These are phyloP conservation scores for Cyclostephanos tholiformis DNA, from an alignment of 108 stramenopile genomes.

Conservation along the genomic window DNA sequence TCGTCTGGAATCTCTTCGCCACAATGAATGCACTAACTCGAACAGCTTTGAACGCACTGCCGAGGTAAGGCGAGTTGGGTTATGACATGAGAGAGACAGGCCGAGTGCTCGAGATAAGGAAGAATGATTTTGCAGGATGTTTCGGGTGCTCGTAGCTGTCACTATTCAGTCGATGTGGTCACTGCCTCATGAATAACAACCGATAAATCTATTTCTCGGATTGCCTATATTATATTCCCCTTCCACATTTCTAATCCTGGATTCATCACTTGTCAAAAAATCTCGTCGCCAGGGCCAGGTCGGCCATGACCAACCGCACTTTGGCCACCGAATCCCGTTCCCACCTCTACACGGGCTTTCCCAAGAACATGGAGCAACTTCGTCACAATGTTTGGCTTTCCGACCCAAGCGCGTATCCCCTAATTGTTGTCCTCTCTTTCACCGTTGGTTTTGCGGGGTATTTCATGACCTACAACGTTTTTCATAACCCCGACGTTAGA, in stretches of 20 bases:
- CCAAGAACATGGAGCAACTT: slow-evolving; percentile 40
- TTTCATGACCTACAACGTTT: slow-evolving; percentile 38
- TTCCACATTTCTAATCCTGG: neutral
- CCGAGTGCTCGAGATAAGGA: neutral
- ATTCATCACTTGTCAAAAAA: neutral
- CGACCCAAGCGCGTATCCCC: slow-evolving; percentile 74
- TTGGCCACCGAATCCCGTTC: slow-evolving; percentile 51
- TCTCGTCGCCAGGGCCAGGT: slow-evolving; percentile 16
- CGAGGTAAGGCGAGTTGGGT: slow-evolving; percentile 20
- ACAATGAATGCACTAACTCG: slow-evolving; percentile 46
- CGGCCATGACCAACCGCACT: slow-evolving; percentile 39
- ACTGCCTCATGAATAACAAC: no score
- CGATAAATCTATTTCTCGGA: no score
- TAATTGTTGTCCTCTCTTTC: slow-evolving; percentile 55
- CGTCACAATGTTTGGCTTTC: slow-evolving; percentile 59
- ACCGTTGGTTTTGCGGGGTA: slow-evolving; percentile 52
- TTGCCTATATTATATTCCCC: neutral
- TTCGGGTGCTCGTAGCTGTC: no score
- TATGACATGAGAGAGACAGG: neutral
- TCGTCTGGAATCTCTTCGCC: no score
- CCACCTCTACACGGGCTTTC: slow-evolving; percentile 41
- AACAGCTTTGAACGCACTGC: slow-evolving; percentile 45
- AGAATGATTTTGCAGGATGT: neutral
- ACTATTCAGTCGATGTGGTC: no score
- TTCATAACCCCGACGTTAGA: slow-evolving; percentile 59